Evolutionary conservation across 2,329 filamentous ascomycete species (phyloP), one percentile per base, ranked within the genome.

Genomic region (Atkinsonella texensis): DNA sequence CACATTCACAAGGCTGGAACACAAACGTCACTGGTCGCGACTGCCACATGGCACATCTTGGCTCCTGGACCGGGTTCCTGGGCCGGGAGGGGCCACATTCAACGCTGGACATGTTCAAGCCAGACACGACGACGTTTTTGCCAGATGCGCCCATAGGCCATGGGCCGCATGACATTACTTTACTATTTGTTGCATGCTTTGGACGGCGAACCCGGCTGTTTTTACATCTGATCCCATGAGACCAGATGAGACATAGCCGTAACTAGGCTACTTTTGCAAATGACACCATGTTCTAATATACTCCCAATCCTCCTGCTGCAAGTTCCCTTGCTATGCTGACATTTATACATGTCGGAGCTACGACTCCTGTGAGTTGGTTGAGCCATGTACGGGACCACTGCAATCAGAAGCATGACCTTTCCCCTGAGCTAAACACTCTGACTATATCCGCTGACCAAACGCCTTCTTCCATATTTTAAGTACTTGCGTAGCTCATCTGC

Each of bases 401-500:
- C 28, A 28, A 28, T 8, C 33, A 28, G 40, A 31, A 10, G 18
- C 40, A 38, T 33, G 5, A 42, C 18, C 23, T 17, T 7, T 11
- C 38, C 17, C 31, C 41, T 13, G 12, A 39, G 13, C 59, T 73
- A 85, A 56, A 85, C 82, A 59, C 77, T 75, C 64, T 81, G 78
- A 63, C 82, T 85, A 63, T 86, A 87, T 50, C 79, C 78, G 54
- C 66, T 68, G n/a, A 74, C 74, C 54, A 80, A 66, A 62, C 77
- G 75, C 66, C 75, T 72, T 62, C 72, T 73, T 48, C 81, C 74
- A 58, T 81, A 79, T 61, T 74, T 77, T 62, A 77, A 79, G 72
- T 84, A 94, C 70, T 98, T 98, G 63, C 93, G 78, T 43, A 76
- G 76, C 71, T 98, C 93, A 67, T 98, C 93, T 12, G 83, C 89